Base-by-base conservation (phyloP, 257 asterid species). In the Anisodus tanguticus region DNA sequence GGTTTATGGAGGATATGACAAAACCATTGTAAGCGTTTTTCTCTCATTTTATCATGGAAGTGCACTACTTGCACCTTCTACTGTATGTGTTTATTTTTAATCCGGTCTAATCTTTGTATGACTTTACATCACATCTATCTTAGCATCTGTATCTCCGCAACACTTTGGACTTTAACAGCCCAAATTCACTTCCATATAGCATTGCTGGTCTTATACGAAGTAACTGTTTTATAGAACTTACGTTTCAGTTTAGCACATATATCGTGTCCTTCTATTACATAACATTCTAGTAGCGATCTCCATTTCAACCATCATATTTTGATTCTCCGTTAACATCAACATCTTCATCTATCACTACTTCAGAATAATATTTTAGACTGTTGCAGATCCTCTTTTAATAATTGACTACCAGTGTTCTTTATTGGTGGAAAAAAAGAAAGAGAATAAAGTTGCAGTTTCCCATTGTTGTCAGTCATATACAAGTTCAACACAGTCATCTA, bases 131-230 rank as follows among this genome's bases (percentile, higher is more conserved):
- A n/a, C 10, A 31, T 31, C 35, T 31, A 31, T 45, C 58, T 5
- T 45, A 45, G 80, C 58, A 71, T 71, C 58, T 45, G 31, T 58
- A 45, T 71, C n/a, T 71, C 39, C 10, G 1, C n/a, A 2, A 19
- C 58, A 71, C 39, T 45, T 22, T 71, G 58, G 39, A 45, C 58
- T 71, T 45, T 9, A 71, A 11, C 39, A n/a, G 22, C 58, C 58
- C 9, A 71, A 71, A 45, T 71, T 71, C 58, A 71, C 58, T 9
- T 11, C 79, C 41, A 45, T 71, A 71, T 71, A 71, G n/a, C 80
- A n/a, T 71, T 71, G 35, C 1, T 71, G 79, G 31, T 71, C 17
- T n/a, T 45, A 45, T 13, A 67, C n/a, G 11, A 9, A 35, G 47
- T 35, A 5, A 6, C 15, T 49, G 0, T n/a, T 71, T 71, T 45